These are phyloP conservation scores for Phoma sp. DNA, from an alignment of 2,329 filamentous ascomycete species.

Conservation along the genomic window DNA sequence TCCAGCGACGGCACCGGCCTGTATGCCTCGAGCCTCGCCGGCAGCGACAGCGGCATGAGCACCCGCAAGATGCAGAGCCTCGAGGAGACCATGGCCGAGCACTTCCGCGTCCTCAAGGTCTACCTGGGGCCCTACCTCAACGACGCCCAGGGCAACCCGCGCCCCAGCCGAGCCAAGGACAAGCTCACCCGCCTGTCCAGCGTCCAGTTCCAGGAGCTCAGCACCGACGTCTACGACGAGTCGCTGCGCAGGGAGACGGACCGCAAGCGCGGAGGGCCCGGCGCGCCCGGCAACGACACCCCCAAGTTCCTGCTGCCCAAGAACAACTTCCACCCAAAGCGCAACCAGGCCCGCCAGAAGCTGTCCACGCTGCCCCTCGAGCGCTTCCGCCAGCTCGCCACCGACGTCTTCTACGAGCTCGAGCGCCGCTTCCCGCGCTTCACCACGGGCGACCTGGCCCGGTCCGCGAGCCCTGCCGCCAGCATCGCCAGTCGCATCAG, in stretches of 20 bases:
- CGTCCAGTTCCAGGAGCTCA: slow-evolving; percentile 96
- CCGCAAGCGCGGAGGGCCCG: slow-evolving; percentile 51
- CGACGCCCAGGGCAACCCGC: slow-evolving; percentile 75
- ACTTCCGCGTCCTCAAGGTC: slow-evolving; percentile 79
- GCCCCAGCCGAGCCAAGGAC: slow-evolving; percentile 88
- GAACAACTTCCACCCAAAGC: slow-evolving; percentile 90
- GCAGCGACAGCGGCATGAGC: slow-evolving; percentile 63
- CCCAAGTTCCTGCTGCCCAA: slow-evolving; percentile 78
- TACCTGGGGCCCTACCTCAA: slow-evolving; percentile 74
- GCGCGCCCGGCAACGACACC: slow-evolving; percentile 55
- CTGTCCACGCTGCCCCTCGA: slow-evolving; percentile 86
- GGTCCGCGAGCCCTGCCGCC: slow-evolving; percentile 68
- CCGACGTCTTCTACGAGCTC: slow-evolving; percentile 94
- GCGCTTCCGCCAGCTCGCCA: slow-evolving; percentile 88
- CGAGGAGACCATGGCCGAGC: slow-evolving; percentile 77
- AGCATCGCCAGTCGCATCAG: slow-evolving; percentile 62
- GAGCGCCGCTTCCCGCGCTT: slow-evolving; percentile 90
- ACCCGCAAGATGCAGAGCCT: slow-evolving; percentile 63
- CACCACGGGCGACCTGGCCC: slow-evolving; percentile 69
- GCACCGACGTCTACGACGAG: slow-evolving; percentile 97
- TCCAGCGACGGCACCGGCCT: slow-evolving; percentile 80
- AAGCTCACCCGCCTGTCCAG: slow-evolving; percentile 89
- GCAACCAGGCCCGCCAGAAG: slow-evolving; percentile 96
- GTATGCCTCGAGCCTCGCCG: slow-evolving; percentile 57
- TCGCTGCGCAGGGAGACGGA: slow-evolving; percentile 82